A percentile compares a stretch with the other conserved stretches of the same genome.
These are phyloP conservation scores for Chlorella sp. DNA, from an alignment of 139 green algal genomes.

Conservation along the genomic window DNA sequence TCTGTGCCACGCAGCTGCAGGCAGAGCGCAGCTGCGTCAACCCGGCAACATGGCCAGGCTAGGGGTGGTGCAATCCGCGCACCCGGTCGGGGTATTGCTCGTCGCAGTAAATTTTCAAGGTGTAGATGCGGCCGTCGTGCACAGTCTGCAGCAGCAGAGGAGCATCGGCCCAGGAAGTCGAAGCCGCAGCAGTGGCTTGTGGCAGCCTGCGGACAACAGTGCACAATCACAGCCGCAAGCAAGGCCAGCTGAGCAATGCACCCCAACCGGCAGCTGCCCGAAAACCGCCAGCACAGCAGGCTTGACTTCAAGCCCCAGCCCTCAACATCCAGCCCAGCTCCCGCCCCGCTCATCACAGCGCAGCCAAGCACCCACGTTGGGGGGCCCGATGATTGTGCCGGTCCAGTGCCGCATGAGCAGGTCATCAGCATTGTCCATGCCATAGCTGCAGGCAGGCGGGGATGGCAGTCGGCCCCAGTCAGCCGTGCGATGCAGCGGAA, in stretches of 20 bases:
- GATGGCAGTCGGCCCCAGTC: too few relatives aligned
- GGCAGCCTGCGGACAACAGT: too few relatives aligned
- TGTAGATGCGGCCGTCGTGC: constrained; percentile 95
- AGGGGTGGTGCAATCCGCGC: neutral
- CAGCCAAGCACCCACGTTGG: constrained; percentile 60
- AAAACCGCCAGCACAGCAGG: too few relatives aligned
- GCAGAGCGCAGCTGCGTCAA: neutral
- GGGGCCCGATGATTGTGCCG: constrained; percentile 96
- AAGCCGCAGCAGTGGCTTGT: too few relatives aligned
- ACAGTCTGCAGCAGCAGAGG: constrained; percentile 52
- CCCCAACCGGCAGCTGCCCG: too few relatives aligned
- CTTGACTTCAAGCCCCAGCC: too few relatives aligned
- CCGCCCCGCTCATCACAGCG: neutral
- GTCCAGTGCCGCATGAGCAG: constrained; percentile 95
- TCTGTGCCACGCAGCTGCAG: neutral
- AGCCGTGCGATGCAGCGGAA: too few relatives aligned
- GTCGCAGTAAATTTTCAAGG: constrained; percentile 85
- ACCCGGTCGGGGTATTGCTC: constrained; percentile 84
- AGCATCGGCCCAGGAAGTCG: too few relatives aligned
- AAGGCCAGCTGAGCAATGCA: neutral
- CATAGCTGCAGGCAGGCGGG: constrained; percentile 67
- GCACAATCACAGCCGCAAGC: neutral
- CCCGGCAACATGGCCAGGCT: neutral
- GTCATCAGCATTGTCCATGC: constrained; percentile 91
- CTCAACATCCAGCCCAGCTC: neutral